Base-by-base conservation (phyloP, 2,329 filamentous ascomycete species). In the Xylaria sp. region DNA sequence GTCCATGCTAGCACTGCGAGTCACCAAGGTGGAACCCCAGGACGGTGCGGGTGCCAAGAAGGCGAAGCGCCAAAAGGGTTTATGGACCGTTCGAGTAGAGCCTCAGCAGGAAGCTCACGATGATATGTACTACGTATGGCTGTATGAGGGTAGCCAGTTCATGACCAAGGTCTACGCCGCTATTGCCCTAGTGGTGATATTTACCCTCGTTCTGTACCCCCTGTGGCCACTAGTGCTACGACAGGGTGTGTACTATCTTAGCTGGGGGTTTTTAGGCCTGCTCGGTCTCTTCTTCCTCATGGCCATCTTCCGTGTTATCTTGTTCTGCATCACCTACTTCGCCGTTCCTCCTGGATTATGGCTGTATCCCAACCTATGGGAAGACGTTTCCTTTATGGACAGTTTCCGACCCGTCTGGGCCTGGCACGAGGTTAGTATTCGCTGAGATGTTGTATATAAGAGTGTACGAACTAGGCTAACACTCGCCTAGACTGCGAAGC, bases 311-410 rank as follows among this genome's bases (percentile, higher is more conserved):
- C 91, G 96, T 69, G 87, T 98, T 66, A 97, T 99, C 70, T 86
- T 99, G 33, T 99, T 99, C 85, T 91, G 93, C 79, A 83, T 97
- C 79, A 98, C 96, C 25, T 94, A 97, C 82, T 97, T 98, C 78
- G 86, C 87, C 18, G 86, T 89, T 0, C 85, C 94, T 3, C 96
- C 96, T 2, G 96, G 96, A 76, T 86, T 99, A n/a, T 99, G 96
- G 96, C 86, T 99, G 54, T 99, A 95, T 83, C 96, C 96, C 58
- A 99, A 99, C 79, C 84, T 99, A 23, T 99, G 98, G 85, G 96
- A 99, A 80, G 96, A 99, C 79, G 96, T 99, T 33, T 97, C 95
- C 8, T 98, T 99, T 83, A 92, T 99, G 81, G 96, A 99, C 80
- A 97, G 93, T 77, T 99, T 99, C 87, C 91, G 91, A 78, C 96